A percentile compares a stretch with the other conserved stretches of the same genome.
Conservation (phyloP, 2,329 filamentous ascomycete species). For the Fusarium nelsonii region DNA sequence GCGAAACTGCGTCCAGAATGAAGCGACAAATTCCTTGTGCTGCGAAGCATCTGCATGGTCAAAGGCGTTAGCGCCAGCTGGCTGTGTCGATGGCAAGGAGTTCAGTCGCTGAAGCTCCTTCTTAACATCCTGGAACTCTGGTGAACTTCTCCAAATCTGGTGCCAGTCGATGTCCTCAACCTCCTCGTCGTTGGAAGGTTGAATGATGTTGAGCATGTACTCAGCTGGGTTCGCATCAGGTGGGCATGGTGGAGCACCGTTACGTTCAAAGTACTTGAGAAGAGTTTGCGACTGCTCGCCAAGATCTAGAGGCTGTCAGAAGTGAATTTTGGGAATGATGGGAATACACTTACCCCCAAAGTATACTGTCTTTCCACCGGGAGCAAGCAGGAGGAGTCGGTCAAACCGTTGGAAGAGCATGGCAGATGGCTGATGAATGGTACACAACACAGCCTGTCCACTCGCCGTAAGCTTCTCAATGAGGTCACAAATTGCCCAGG, state of each 20-base stretch:
- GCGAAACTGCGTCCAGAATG: conserved; percentile 50
- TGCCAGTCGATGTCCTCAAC: conserved; percentile 63
- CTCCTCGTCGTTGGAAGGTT: conserved; percentile 38
- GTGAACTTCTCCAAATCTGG: conserved; percentile 52
- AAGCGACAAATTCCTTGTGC: conserved; percentile 51
- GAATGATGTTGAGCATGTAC: conserved; percentile 68
- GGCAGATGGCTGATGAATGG: conserved; percentile 62
- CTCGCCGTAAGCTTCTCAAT: conserved; percentile 72
- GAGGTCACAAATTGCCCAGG: conserved; percentile 79
- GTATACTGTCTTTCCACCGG: conserved; percentile 69
- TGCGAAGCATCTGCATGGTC: conserved; percentile 29
- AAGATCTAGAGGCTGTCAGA: conserved; percentile 34
- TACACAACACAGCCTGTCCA: conserved; percentile 60
- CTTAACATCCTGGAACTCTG: conserved; percentile 53
- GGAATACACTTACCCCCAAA: conserved; percentile 62
- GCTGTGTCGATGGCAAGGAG: conserved; percentile 3
- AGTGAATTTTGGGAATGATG: accelerated
- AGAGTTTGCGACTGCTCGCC: conserved; percentile 61
- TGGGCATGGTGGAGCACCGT: conserved; percentile 68
- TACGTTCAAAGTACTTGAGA: conserved; percentile 69
- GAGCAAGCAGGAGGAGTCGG: conserved; percentile 66
- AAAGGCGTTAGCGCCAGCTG: neutral
- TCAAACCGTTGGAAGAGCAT: conserved; percentile 64
- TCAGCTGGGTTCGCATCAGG: conserved; percentile 73
- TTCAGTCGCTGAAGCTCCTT: conserved; percentile 40